Evolutionary conservation across 1,284 basidiomycete species (phyloP).

Genomic region (Mycosarcoma mackinlayi): DNA sequence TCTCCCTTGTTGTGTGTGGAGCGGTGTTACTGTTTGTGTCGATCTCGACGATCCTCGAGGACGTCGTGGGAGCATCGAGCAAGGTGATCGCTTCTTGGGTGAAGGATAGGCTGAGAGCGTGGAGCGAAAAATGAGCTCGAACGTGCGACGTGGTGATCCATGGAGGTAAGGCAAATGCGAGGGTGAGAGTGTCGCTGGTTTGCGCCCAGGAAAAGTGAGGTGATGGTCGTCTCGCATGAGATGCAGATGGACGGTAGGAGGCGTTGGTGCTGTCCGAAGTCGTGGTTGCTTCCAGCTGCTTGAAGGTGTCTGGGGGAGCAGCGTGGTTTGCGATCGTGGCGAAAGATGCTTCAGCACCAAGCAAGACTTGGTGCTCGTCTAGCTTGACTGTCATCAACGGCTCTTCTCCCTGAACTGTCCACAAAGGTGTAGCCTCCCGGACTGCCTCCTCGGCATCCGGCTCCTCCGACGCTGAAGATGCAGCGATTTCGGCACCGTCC

Average conservation of each 20-base stretch:
- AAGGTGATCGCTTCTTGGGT: slow-evolving; percentile 67
- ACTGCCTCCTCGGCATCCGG: not conserved
- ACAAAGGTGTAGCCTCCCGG: slow-evolving; percentile 4
- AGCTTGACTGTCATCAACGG: slow-evolving; percentile 35
- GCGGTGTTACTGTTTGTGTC: not conserved
- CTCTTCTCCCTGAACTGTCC: slow-evolving; percentile 38
- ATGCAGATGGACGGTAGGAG: not conserved
- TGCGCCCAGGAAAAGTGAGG: slow-evolving; percentile 86
- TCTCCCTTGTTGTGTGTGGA: not conserved
- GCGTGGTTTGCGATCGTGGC: not conserved
- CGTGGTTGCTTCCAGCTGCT: not conserved
- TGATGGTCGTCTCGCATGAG: slow-evolving; percentile 20
- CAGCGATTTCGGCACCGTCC: not conserved
- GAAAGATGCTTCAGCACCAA: slow-evolving; percentile 34
- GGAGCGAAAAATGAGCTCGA: slow-evolving; percentile 74
- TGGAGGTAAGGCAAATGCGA: slow-evolving; percentile 83
- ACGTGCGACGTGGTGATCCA: slow-evolving; percentile 62
- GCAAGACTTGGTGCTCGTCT: slow-evolving; percentile 17
- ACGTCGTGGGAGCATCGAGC: slow-evolving; percentile 1
- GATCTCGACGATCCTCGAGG: slow-evolving; percentile 74
- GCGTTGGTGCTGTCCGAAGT: slow-evolving; percentile 63
- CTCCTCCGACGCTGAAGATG: not conserved
- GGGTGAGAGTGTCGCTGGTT: slow-evolving; percentile 80
- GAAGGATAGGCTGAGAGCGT: slow-evolving; percentile 77
- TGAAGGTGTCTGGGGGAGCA: not conserved